A percentile compares a stretch with the other conserved stretches of the same genome.
Evolutionary conservation across 2,329 filamentous ascomycete genomes (phyloP).

Genomic region (Dichotomopilus funicola): DNA sequence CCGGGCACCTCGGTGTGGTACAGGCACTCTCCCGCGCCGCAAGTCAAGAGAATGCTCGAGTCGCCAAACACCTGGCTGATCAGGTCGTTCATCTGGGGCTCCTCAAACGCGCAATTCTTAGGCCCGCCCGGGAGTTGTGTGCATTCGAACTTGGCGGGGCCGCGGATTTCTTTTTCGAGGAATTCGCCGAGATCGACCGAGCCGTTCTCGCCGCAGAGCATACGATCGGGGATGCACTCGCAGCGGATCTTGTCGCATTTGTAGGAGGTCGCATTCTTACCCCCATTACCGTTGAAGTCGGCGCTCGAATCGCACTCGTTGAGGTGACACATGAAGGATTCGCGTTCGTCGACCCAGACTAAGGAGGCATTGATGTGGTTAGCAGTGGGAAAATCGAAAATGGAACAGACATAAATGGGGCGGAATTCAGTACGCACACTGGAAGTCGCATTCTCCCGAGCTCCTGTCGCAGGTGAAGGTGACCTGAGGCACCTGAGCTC

Average conservation of each 20-base stretch:
- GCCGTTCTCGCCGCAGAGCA: slow-evolving; percentile 87
- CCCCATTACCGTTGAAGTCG: slow-evolving; percentile 60
- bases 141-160: slow-evolving; percentile 79
- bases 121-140: slow-evolving; percentile 55
- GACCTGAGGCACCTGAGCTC: slow-evolving; percentile 80
- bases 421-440: slow-evolving; percentile 54
- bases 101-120: slow-evolving; percentile 73
- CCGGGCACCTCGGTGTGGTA: slow-evolving; percentile 90
- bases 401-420: neutral
- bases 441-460: slow-evolving; percentile 78
- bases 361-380: neutral
- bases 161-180: slow-evolving; percentile 71
- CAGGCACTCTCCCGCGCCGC: slow-evolving; percentile 83
- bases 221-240: slow-evolving; percentile 80
- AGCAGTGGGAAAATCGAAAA: neutral
- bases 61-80: slow-evolving; percentile 89
- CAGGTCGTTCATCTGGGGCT: slow-evolving; percentile 86
- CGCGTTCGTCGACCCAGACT: slow-evolving; percentile 91
- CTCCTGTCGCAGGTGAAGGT: slow-evolving; percentile 86
- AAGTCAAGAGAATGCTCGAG: slow-evolving; percentile 75
- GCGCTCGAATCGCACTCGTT: slow-evolving; percentile 70
- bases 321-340: slow-evolving; percentile 94
- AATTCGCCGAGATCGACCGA: slow-evolving; percentile 93
- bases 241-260: slow-evolving; percentile 79
- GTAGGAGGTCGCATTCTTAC: slow-evolving; percentile 77